Base-by-base conservation (phyloP, 306 rosid species). In the Sesbania bispinosa region DNA sequence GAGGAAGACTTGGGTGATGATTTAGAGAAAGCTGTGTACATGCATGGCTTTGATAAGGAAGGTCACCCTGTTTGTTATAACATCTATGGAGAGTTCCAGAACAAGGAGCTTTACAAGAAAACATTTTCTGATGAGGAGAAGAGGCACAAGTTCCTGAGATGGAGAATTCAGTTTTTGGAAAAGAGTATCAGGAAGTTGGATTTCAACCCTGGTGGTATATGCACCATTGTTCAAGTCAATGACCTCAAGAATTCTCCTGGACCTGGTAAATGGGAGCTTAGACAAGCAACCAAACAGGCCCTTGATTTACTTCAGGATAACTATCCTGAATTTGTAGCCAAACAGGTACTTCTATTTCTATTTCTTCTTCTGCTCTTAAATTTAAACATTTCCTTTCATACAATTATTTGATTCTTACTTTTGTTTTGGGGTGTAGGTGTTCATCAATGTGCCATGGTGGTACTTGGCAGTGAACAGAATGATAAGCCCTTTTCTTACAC, bases 401-500 rank as follows among this genome's bases (percentile, higher is more conserved):
- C 24, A 13, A 0, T 41, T 62, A 39, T 39, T 11, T 10, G n/a
- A 39, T 48, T 3, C 7, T 18, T 47, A 2, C 10, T 38, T 10
- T 27, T 64, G 4, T 7, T 13, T 62, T 58, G 3, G 55, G 8
- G 48, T 52, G 14, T 46, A 90, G 96, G 88, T 90, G 62, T 90
- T 90, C 52, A 78, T 90, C 90, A 90, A 86, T 78, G 95, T 88
- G 41, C 95, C 95, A 5, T 90, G 93, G 83, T 90, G 97, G 97
- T 90, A 90, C 69, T 74, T 86, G 47, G 95, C 92, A 15, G 87
- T 83, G 67, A 88, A 79, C 62, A 69, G 82, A 52, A 86, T 88
- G 95, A 88, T 88, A 54, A 88, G 93, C 47, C 90, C 93, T 10
- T 90, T 90, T 30, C 67, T 89, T 13, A 89, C 90, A 1, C 89